phyloP scores from a whole-genome alignment of 1,284 basidiomycete genomes.

The Paramarasmius palmivorus region DNA sequence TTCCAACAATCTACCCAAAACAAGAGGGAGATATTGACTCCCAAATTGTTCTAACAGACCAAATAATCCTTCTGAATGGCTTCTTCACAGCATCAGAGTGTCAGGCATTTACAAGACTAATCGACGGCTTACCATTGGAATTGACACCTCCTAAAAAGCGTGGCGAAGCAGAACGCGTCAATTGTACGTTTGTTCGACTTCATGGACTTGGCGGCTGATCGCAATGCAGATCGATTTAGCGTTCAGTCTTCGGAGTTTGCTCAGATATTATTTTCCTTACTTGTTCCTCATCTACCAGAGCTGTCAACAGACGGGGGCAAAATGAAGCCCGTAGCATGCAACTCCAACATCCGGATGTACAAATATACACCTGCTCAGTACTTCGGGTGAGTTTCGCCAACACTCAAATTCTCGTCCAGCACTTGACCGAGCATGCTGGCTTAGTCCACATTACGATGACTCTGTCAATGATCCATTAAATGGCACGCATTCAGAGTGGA shows the following conservation, averaged over 20 bases:
- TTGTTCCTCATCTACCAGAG: constrained; percentile 61
- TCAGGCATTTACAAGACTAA: constrained; percentile 61
- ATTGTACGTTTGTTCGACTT: constrained; percentile 43
- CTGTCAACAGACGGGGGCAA: constrained; percentile 53
- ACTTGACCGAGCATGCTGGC: neutral
- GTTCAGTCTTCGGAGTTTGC: constrained; percentile 65
- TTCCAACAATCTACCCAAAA: too few relatives aligned
- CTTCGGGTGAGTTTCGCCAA: constrained; percentile 50
- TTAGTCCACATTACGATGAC: constrained; percentile 73
- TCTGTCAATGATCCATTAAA: constrained; percentile 57
- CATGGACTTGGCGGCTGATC: neutral
- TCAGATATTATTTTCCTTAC: constrained; percentile 45
- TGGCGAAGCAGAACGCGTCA: constrained; percentile 76
- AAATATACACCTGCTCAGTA: constrained; percentile 66
- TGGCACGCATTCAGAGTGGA: constrained; percentile 75
- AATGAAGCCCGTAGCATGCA: constrained; percentile 55
- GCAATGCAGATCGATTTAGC: constrained; percentile 58
- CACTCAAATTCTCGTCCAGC: neutral
- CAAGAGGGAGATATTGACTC: too few relatives aligned
- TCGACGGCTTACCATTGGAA: constrained; percentile 62
- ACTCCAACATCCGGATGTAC: constrained; percentile 72
- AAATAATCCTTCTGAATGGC: constrained; percentile 35
- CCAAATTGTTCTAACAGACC: neutral
- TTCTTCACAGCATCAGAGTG: constrained; percentile 63
- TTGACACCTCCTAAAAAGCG: constrained; percentile 73